phyloP scores from a whole-genome alignment of 148 eudicot genomes.

The Vaccinium macrocarpon region DNA sequence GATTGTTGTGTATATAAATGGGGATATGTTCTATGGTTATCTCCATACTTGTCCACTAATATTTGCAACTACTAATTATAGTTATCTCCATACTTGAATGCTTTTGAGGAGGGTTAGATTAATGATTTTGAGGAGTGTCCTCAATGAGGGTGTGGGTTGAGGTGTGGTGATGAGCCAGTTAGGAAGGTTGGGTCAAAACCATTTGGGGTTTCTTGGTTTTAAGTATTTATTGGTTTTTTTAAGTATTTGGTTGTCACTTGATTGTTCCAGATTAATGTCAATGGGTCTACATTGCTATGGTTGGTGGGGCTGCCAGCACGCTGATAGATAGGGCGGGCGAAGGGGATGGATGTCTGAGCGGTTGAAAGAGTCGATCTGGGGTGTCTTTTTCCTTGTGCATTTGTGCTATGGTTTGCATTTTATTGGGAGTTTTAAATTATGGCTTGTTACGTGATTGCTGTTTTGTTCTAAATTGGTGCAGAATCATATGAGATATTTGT shows the following conservation, averaged over 20 bases:
- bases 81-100: background rate
- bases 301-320: no score
- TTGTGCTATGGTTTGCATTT: background rate
- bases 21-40: background rate
- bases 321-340: no score
- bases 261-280: background rate
- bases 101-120: slow-evolving; percentile 23
- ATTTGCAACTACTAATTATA: background rate
- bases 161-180: slow-evolving; percentile 18
- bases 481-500: background rate
- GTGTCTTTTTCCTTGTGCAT: background rate
- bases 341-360: no score
- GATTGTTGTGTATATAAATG: background rate
- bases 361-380: no score
- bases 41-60: background rate
- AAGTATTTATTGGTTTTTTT: background rate
- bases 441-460: background rate
- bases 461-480: background rate
- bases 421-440: background rate
- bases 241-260: background rate
- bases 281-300: background rate
- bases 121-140: slow-evolving; percentile 39
- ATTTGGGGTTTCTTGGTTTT: slow-evolving; percentile 1
- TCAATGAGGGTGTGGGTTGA: slow-evolving; percentile 48
- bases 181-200: background rate